These are phyloP conservation scores for Colletotrichum liriopes DNA, from an alignment of 2,329 filamentous ascomycete genomes.

Conservation along the genomic window DNA sequence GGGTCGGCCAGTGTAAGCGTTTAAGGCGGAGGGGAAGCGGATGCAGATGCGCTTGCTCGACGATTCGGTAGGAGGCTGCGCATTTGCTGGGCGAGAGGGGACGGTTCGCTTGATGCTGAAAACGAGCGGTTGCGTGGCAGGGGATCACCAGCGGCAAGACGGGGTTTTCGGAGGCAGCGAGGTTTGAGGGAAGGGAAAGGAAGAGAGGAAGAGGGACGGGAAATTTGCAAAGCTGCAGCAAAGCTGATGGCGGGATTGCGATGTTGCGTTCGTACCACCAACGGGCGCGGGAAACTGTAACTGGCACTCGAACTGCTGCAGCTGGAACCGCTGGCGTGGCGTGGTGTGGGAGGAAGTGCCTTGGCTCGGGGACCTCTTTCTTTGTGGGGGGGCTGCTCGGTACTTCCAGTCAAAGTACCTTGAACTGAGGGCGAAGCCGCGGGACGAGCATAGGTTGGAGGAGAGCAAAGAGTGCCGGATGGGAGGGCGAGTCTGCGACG, in stretches of 20 bases:
- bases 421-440: background rate
- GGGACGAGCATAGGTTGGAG: background rate
- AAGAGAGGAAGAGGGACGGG: constrained; percentile 10
- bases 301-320: constrained; percentile 33
- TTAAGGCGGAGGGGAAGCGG: constrained; percentile 25
- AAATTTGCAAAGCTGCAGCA: constrained; percentile 32
- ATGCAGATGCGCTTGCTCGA: constrained; percentile 27
- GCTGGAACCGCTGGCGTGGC: constrained; percentile 28
- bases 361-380: background rate
- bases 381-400: background rate
- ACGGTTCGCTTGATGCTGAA: background rate
- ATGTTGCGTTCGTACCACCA: constrained; percentile 35
- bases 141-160: constrained; percentile 15
- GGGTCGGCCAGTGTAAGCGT: constrained; percentile 26
- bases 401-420: constrained; percentile 5
- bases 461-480: background rate
- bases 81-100: constrained; percentile 7
- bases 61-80: constrained; percentile 16
- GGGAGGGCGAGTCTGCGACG: background rate
- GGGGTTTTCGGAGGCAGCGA: background rate
- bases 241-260: constrained; percentile 27
- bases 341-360: constrained; percentile 23
- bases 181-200: background rate
- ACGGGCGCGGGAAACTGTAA: constrained; percentile 41
- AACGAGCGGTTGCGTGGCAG: constrained; percentile 31